phyloP scores from a whole-genome alignment of 2,329 filamentous ascomycete species.

The Xylaria sp. region DNA sequence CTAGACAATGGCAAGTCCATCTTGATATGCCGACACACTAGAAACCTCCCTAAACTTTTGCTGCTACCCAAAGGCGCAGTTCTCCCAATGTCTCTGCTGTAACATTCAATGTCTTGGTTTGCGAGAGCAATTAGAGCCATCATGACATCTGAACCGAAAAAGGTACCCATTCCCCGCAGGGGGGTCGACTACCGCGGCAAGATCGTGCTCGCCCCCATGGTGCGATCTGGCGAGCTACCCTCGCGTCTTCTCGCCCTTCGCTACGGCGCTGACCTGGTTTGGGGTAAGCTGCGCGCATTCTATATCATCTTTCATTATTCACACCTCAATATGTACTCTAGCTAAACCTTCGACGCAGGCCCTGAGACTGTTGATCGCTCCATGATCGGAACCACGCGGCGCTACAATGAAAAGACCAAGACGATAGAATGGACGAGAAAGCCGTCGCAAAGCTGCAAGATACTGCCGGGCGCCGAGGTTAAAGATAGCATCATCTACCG shows the following conservation, averaged over 20 bases:
- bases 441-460: constrained; percentile 75
- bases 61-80: constrained; percentile 3
- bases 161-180: constrained; percentile 84
- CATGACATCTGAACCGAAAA: constrained; percentile 71
- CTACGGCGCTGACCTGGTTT: constrained; percentile 96
- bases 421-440: constrained; percentile 87
- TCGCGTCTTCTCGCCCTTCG: constrained; percentile 88
- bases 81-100: constrained; percentile 16
- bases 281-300: constrained; percentile 69
- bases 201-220: constrained; percentile 96
- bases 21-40: background rate
- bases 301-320: background rate
- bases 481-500: constrained; percentile 82
- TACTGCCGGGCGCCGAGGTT: constrained; percentile 60
- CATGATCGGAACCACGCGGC: constrained; percentile 86
- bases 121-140: constrained; percentile 56
- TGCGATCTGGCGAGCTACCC: constrained; percentile 94
- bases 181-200: constrained; percentile 96
- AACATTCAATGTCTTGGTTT: constrained; percentile 44
- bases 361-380: constrained; percentile 94
- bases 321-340: background rate
- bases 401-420: constrained; percentile 77
- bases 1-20: background rate
- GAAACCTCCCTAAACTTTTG: background rate
- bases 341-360: constrained; percentile 58